These are phyloP conservation scores for Solanum peruvianum DNA, from an alignment of 257 asterid species.

Conservation along the genomic window DNA sequence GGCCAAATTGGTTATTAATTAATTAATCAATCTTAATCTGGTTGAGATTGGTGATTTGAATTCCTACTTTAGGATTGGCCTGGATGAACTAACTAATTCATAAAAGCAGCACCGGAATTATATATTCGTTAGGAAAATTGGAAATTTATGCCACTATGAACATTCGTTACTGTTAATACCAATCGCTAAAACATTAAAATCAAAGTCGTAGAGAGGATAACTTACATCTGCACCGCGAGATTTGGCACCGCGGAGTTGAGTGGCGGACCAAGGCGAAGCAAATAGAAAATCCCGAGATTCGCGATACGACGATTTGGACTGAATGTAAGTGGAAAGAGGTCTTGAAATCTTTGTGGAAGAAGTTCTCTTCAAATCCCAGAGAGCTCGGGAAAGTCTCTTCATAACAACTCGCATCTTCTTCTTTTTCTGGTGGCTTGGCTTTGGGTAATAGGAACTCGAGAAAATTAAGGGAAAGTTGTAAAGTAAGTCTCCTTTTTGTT, in stretches of 20 bases:
- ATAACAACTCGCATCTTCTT: slow-evolving; percentile 27
- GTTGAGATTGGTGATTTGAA: background rate
- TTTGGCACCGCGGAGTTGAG: slow-evolving; percentile 75
- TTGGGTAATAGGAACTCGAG: background rate
- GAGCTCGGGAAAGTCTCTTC: slow-evolving; percentile 22
- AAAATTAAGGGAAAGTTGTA: no score
- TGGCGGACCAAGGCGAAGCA: slow-evolving; percentile 58
- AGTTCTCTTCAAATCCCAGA: slow-evolving; percentile 9
- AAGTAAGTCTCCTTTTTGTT: no score
- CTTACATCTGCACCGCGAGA: slow-evolving; percentile 76
- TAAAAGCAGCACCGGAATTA: background rate
- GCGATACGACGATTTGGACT: slow-evolving; percentile 4
- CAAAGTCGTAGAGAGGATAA: background rate
- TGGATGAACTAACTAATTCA: background rate
- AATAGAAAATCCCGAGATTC: slow-evolving; percentile 6
- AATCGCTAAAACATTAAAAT: background rate
- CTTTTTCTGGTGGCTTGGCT: background rate
- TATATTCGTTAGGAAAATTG: background rate
- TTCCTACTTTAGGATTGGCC: background rate
- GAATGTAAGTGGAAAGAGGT: slow-evolving; percentile 8
- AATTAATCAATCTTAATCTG: background rate
- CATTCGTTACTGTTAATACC: background rate
- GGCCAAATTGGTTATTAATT: background rate
- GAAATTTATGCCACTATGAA: background rate
- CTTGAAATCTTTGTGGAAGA: background rate